Percentiles rank a stretch among this genome's conserved stretches.
phyloP scores from a whole-genome alignment of 2,329 filamentous ascomycete species.

The Helotiales sp. region DNA sequence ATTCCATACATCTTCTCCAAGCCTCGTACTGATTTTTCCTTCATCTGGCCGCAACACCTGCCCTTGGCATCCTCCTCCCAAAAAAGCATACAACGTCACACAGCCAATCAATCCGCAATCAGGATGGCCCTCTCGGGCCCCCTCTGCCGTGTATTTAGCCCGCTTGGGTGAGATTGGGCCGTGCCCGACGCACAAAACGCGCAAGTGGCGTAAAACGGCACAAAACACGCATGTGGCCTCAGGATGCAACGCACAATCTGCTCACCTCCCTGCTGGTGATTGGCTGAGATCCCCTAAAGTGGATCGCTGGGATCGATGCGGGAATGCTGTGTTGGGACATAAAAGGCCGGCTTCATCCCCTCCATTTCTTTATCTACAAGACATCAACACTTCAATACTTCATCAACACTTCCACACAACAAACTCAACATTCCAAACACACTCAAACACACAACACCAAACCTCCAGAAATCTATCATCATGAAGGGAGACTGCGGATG shows the following conservation, averaged over 20 bases:
- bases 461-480: conserved; percentile 34
- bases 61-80: not conserved
- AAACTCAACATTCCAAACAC: too few species aligned
- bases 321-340: not conserved
- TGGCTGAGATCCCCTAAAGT: not conserved
- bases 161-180: not conserved
- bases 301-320: not conserved
- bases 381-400: conserved; percentile 2
- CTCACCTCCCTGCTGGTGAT: not conserved
- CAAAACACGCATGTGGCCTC: not conserved
- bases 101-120: conserved; percentile 10
- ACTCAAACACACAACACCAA: not conserved
- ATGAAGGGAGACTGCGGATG: conserved; percentile 49
- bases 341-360: conserved; percentile 14
- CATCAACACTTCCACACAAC: not conserved
- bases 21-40: not conserved
- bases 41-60: not conserved
- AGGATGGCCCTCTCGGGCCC: not conserved
- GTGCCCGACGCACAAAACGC: conserved; percentile 4
- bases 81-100: not conserved
- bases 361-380: not conserved
- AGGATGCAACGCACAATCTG: conserved; percentile 9
- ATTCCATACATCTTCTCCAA: not conserved
- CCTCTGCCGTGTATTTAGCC: not conserved
- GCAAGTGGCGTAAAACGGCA: conserved; percentile 1